Evolutionary conservation across 306 rosid genomes (phyloP).

Genomic region (Corylus avellana): DNA sequence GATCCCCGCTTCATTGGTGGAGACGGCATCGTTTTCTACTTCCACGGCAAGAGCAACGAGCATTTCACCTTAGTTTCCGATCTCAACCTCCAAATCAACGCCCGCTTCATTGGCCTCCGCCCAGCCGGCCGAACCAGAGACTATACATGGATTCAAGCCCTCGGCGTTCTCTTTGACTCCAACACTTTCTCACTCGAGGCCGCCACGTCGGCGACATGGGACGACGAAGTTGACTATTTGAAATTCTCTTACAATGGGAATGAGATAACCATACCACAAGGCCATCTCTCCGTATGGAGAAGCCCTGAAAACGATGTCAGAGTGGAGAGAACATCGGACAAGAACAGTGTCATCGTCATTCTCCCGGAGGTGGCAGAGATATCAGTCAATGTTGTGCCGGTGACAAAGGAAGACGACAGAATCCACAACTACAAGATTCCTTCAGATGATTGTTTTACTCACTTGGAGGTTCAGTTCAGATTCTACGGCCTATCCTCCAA

Average conservation of each 20-base stretch:
- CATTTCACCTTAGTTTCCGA: constrained; percentile 73
- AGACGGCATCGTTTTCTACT: constrained; percentile 79
- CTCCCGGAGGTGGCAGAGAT: constrained; percentile 61
- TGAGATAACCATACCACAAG: constrained; percentile 51
- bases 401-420: constrained; percentile 73
- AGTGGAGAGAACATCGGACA: constrained; percentile 65
- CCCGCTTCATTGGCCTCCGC: constrained; percentile 74
- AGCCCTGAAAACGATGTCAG: constrained; percentile 34
- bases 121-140: constrained; percentile 61
- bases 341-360: constrained; percentile 53
- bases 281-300: constrained; percentile 54
- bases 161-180: constrained; percentile 62
- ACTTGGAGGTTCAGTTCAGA: constrained; percentile 82
- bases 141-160: constrained; percentile 87
- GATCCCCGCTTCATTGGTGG: constrained; percentile 89
- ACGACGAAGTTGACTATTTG: constrained; percentile 50
- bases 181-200: constrained; percentile 63
- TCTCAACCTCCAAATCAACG: constrained; percentile 64
- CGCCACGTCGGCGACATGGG: constrained; percentile 51
- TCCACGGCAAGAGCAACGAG: constrained; percentile 74
- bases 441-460: constrained; percentile 67
- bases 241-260: constrained; percentile 51
- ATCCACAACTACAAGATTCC: constrained; percentile 78
- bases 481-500: constrained; percentile 59
- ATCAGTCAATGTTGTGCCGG: constrained; percentile 67